Evolutionary conservation across 305 asterid genomes (phyloP), one percentile per base, ranked within the genome.

Genomic region (Vinca major): DNA sequence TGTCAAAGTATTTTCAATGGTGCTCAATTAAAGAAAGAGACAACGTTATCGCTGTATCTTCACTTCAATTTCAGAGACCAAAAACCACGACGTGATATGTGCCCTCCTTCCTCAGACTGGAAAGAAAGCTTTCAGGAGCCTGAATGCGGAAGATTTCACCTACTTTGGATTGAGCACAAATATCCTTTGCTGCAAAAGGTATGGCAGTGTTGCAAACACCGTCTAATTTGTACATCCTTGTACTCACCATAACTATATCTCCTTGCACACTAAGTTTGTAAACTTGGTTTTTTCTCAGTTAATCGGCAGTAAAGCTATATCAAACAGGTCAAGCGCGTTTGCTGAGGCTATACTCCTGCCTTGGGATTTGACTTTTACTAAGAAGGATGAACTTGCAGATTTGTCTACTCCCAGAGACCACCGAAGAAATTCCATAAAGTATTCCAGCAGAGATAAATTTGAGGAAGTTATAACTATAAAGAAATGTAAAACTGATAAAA

Each of bases 291-390:
- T 70, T 80, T 72, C 54, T 77, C 81, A 90, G 94, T 83, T 79
- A 73, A 79, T 77, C 66, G 85, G 88, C 74, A 77, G 78, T 80
- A 81, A 68, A 79, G 78, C 51, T 33, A 61, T 66, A 72, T 76
- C 83, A 71, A 85, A 80, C 75, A 70, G 75, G 73, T 74, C 84
- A 51, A 77, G 80, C 78, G 70, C 77, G 76, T 86, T 87, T 82
- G 96, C 89, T 41, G 85, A 91, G 90, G 95, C 90, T 76, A 62
- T 82, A 45, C 70, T 89, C 76, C 78, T 93, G 74, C 96, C 97
- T 44, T 90, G 94, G 96, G 85, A 89, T 80, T 83, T 93, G 80
- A 76, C 79, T 77, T 74, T 93, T 67, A 20, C 82, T 69, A 85
- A 80, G 80, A 80, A 83, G 72, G 65, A 61, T 72, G 77, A 67